Evolutionary conservation across 495 filamentous ascomycete genomes (phyloP).

Genomic region (Penicillium ochrochloron): DNA sequence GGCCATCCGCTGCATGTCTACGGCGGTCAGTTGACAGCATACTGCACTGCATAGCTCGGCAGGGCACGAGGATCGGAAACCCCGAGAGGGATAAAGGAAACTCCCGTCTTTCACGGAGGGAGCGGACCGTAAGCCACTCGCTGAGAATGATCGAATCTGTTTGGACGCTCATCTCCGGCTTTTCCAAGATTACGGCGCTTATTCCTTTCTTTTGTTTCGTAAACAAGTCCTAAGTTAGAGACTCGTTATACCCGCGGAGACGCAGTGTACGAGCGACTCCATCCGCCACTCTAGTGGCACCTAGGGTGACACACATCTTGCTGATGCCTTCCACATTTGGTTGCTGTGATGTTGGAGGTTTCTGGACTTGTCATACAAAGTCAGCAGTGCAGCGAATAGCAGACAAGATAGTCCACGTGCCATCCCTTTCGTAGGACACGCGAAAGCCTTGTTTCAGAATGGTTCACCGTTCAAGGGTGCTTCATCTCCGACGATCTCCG

Average conservation of each 20-base stretch:
- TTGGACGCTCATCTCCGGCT: neutral
- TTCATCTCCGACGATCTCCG: conserved; percentile 19
- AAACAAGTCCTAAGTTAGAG: neutral
- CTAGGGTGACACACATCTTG: conserved; percentile 7
- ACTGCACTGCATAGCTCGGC: conserved; percentile 17
- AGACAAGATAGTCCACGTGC: conserved; percentile 24
- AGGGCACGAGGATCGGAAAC: conserved; percentile 16
- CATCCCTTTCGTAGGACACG: conserved; percentile 16
- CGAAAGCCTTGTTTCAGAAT: conserved; percentile 17
- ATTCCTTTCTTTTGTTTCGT: conserved; percentile 4
- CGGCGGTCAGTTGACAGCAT: neutral
- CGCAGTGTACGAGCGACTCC: conserved; percentile 9
- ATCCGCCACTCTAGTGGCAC: conserved; percentile 8
- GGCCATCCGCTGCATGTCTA: neutral
- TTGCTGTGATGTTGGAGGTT: neutral
- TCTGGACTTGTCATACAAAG: conserved; percentile 27
- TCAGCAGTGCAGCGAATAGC: conserved; percentile 2
- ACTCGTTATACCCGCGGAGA: neutral
- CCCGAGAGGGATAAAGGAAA: neutral
- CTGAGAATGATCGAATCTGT: neutral
- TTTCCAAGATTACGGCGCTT: neutral
- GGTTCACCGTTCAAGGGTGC: conserved; percentile 19
- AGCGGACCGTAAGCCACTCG: conserved; percentile 11
- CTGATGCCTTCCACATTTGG: conserved; percentile 17
- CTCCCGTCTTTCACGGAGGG: conserved; percentile 2